These are phyloP conservation scores for Paramecium sonneborni DNA, from an alignment of 73 alveolate species.

Conservation along the genomic window DNA sequence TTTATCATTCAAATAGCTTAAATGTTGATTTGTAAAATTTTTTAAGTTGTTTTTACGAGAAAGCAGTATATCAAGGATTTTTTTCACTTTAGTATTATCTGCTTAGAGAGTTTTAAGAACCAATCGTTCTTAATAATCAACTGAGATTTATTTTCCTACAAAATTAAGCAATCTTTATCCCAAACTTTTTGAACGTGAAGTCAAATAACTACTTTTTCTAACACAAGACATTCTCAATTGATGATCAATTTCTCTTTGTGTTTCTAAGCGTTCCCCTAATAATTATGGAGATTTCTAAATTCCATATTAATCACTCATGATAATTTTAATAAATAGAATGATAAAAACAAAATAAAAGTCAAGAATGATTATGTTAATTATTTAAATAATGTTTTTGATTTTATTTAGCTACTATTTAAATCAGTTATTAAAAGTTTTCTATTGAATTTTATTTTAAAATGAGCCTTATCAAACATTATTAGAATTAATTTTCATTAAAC, in stretches of 20 bases:
- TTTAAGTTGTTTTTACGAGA: background rate
- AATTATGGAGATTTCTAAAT: background rate
- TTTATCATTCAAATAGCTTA: background rate
- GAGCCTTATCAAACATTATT: too few species aligned
- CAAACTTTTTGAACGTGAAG: background rate
- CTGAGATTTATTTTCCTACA: constrained; percentile 3
- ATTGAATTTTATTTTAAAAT: too few species aligned
- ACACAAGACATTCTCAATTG: background rate
- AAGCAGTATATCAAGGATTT: background rate
- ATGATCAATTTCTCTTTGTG: background rate
- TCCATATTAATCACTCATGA: background rate
- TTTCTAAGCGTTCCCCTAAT: background rate
- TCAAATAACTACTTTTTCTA: background rate
- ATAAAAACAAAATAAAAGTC: background rate
- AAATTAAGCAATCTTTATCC: background rate
- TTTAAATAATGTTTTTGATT: background rate
- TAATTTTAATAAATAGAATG: background rate
- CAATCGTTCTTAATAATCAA: background rate
- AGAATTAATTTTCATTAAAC: too few species aligned
- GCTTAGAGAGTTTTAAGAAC: background rate
- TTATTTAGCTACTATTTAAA: background rate
- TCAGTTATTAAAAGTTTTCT: background rate
- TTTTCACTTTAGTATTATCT: background rate
- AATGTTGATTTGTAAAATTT: background rate
- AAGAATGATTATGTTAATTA: background rate